These are phyloP conservation scores for Backusella australiensis DNA, from an alignment of 192 early-diverging fungal species.

Conservation along the genomic window DNA sequence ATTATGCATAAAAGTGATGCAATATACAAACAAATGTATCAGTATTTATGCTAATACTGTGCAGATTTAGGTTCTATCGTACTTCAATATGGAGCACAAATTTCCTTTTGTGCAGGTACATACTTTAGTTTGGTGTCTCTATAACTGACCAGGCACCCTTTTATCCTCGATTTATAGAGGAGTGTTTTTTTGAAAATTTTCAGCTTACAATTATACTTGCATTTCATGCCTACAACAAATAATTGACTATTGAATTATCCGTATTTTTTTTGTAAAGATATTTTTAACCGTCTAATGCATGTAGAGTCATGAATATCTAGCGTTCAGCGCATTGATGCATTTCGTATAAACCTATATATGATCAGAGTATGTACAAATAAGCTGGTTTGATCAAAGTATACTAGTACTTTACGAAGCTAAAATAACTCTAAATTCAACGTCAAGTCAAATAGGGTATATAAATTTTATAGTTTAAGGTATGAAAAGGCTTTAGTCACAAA, in stretches of 20 bases:
- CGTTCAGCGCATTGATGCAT: neutral
- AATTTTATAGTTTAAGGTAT: too few relatives aligned
- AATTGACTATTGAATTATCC: neutral
- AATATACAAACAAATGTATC: neutral
- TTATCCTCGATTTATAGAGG: neutral
- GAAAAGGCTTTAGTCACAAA: too few relatives aligned
- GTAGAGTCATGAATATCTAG: neutral
- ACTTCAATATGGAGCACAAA: neutral
- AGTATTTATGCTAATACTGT: neutral
- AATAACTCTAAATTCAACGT: neutral
- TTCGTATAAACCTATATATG: neutral
- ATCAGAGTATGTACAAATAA: neutral
- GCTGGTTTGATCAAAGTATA: neutral
- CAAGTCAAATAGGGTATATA: neutral
- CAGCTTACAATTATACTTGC: neutral
- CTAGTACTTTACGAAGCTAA: neutral
- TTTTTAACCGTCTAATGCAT: neutral
- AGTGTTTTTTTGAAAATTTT: too few relatives aligned
- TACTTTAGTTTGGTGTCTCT: neutral
- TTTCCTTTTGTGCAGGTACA: neutral
- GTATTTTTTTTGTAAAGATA: neutral
- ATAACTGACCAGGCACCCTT: neutral
- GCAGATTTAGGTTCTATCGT: neutral
- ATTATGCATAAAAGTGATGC: slow-evolving; percentile 2
- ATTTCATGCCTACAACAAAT: neutral